A percentile compares a stretch with the other conserved stretches of the same genome.
These are phyloP conservation scores for Catharanthus roseus DNA, from an alignment of 257 asterid species.

Conservation along the genomic window DNA sequence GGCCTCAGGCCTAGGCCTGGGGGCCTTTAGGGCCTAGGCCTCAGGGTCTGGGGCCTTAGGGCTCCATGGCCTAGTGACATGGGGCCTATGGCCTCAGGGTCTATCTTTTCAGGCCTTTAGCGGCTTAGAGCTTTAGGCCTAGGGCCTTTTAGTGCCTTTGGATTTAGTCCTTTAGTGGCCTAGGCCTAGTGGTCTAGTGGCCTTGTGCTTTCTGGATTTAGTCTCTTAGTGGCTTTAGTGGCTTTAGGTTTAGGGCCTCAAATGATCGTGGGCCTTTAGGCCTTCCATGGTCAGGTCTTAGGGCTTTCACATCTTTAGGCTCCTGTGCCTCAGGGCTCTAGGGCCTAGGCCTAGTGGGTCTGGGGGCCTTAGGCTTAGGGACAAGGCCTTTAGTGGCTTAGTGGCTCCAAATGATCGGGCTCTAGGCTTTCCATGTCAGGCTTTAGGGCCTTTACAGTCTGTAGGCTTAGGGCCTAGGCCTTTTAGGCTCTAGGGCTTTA, in stretches of 20 bases:
- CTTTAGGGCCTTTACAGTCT: too few species aligned
- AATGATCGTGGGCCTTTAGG: too few species aligned
- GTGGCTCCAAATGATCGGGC: too few species aligned
- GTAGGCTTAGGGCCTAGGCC: too few species aligned
- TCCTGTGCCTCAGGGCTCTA: too few species aligned
- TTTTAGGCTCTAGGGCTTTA: not conserved
- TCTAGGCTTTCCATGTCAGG: too few species aligned
- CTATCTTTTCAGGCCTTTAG: too few species aligned
- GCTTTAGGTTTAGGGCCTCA: too few species aligned
- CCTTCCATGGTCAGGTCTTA: too few species aligned
- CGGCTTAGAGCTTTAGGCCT: not conserved
- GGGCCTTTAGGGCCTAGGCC: not conserved
- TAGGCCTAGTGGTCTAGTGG: not conserved
- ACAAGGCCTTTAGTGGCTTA: not conserved
- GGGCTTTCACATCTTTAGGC: too few species aligned
- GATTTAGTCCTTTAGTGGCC: not conserved
- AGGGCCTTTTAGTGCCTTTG: not conserved
- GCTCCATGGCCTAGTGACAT: not conserved
- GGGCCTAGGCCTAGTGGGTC: not conserved
- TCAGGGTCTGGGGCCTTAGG: not conserved
- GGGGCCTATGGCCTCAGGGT: not conserved
- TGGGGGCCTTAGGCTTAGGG: not conserved
- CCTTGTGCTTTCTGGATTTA: too few species aligned
- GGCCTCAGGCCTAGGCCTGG: constrained; percentile 5
- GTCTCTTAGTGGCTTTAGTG: too few species aligned